phyloP scores from a whole-genome alignment of 108 stramenopile genomes.

The Aurantiochytrium sp. region DNA sequence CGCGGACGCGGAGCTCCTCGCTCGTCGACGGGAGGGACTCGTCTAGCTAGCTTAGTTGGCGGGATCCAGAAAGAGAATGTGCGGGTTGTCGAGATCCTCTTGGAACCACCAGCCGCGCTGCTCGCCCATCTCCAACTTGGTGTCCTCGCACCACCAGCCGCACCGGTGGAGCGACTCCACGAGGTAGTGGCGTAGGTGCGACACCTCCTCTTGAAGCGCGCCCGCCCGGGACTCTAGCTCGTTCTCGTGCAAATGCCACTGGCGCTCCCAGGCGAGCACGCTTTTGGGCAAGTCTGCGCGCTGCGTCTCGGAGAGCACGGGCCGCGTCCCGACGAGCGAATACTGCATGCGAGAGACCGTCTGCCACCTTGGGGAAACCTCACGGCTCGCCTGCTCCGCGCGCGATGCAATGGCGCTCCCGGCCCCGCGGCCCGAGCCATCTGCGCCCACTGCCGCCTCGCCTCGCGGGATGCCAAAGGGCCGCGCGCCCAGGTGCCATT shows the following conservation, averaged over 20 bases:
- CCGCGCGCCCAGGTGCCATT: too few species aligned
- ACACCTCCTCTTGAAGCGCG: neutral
- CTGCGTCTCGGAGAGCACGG: neutral
- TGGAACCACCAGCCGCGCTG: neutral
- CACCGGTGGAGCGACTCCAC: neutral
- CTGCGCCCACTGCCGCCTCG: too few species aligned
- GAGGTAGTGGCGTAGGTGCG: neutral
- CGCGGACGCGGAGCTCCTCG: too few species aligned
- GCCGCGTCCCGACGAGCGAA: neutral
- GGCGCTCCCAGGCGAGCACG: neutral
- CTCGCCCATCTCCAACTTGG: neutral
- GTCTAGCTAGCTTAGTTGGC: neutral
- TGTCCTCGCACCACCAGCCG: conserved; percentile 14
- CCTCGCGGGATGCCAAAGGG: too few species aligned
- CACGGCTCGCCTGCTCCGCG: too few species aligned
- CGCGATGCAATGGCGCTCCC: too few species aligned
- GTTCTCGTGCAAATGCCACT: neutral
- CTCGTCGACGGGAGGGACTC: too few species aligned
- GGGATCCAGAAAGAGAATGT: neutral
- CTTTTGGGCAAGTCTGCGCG: neutral
- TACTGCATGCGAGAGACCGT: too few species aligned
- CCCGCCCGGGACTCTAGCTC: neutral
- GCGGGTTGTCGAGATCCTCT: neutral
- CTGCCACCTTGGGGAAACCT: too few species aligned
- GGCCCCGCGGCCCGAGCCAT: too few species aligned